A percentile compares a stretch with the other conserved stretches of the same genome.
Evolutionary conservation across 2,329 filamentous ascomycete species (phyloP).

Genomic region (Fusarium metavorans): DNA sequence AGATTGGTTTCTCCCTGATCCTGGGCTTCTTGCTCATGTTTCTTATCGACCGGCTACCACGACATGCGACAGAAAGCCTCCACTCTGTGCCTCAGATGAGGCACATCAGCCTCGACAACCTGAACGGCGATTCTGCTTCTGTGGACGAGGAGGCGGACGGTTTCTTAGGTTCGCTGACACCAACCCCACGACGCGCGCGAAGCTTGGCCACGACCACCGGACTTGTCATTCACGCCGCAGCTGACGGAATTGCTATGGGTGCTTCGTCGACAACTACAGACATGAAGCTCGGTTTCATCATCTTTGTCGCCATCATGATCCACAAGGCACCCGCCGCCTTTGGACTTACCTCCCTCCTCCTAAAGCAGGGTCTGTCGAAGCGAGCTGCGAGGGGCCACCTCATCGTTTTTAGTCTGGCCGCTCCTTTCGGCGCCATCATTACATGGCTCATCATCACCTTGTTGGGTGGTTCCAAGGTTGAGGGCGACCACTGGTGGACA

Average conservation of each 20-base stretch:
- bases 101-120: constrained; percentile 89
- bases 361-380: constrained; percentile 93
- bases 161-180: constrained; percentile 69
- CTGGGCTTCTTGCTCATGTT: constrained; percentile 97
- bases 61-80: constrained; percentile 75
- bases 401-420: constrained; percentile 90
- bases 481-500: constrained; percentile 85
- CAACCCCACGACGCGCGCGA: constrained; percentile 68
- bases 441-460: constrained; percentile 86
- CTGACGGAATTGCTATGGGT: constrained; percentile 95
- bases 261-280: constrained; percentile 84
- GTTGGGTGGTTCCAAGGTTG: constrained; percentile 70
- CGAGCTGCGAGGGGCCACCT: constrained; percentile 86
- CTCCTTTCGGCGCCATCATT: constrained; percentile 84
- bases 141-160: constrained; percentile 69
- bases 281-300: constrained; percentile 84
- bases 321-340: constrained; percentile 98
- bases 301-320: constrained; percentile 96
- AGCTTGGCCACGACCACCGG: constrained; percentile 89
- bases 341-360: constrained; percentile 87
- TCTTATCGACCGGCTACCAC: constrained; percentile 87
- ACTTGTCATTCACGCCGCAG: constrained; percentile 94
- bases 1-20: constrained; percentile 88
- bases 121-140: constrained; percentile 66
- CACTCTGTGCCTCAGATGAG: constrained; percentile 76